Conservation (phyloP, 2,329 filamentous ascomycete genomes). For the Cladosporium sp. region DNA sequence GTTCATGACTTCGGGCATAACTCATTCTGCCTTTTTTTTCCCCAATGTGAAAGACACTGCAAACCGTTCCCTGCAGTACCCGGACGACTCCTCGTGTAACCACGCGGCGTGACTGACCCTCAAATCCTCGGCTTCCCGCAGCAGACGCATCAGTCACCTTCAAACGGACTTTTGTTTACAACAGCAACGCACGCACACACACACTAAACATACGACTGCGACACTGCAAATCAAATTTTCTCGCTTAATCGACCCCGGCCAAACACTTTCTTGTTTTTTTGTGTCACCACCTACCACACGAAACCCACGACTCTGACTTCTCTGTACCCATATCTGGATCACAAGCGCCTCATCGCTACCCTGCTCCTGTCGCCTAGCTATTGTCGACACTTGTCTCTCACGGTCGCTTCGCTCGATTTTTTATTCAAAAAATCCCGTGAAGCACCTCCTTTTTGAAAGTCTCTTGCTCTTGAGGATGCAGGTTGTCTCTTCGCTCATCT, state of each 20-base stretch:
- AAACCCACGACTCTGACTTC: background rate
- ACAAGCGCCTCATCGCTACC: background rate
- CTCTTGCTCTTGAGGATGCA: slow-evolving; percentile 1
- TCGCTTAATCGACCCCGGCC: background rate
- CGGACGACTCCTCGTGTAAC: background rate
- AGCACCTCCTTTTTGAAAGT: background rate
- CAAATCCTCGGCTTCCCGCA: background rate
- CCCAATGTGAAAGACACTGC: background rate
- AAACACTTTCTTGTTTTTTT: background rate
- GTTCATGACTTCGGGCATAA: background rate
- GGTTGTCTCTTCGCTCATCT: background rate
- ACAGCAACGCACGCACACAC: background rate
- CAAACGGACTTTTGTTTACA: slow-evolving; percentile 4
- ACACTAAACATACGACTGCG: background rate
- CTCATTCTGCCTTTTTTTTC: background rate
- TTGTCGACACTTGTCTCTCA: background rate
- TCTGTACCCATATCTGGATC: background rate
- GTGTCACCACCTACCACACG: background rate
- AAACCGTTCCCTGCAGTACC: background rate
- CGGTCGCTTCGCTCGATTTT: background rate
- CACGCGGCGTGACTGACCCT: background rate
- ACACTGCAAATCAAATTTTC: background rate
- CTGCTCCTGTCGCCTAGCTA: background rate
- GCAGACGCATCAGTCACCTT: background rate
- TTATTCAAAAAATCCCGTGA: background rate